These are phyloP conservation scores for Syzygium syzygioides DNA, from an alignment of 441 rosid genomes.

Conservation along the genomic window DNA sequence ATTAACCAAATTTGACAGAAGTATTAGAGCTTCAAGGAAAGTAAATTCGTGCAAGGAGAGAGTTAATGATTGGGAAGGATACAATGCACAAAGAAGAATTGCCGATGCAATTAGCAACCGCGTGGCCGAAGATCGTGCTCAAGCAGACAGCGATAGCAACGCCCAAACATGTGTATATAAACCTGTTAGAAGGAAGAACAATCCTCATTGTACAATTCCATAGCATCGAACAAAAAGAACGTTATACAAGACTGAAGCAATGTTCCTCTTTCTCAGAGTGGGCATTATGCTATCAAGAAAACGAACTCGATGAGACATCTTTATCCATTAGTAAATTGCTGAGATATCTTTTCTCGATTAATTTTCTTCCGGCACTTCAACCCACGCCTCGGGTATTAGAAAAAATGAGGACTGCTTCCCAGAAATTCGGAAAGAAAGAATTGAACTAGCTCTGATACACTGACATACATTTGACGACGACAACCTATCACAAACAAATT, in stretches of 20 bases:
- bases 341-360: neutral
- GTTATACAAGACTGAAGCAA: neutral
- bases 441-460: neutral
- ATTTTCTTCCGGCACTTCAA: neutral
- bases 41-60: neutral
- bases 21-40: neutral
- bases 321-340: neutral
- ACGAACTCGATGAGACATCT: neutral
- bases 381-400: neutral
- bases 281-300: neutral
- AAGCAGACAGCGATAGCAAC: slow-evolving; percentile 46
- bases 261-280: neutral
- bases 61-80: slow-evolving; percentile 28
- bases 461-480: neutral
- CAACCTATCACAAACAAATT: neutral
- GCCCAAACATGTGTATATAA: slow-evolving; percentile 33
- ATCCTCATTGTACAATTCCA: neutral
- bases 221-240: neutral
- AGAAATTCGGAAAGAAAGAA: neutral
- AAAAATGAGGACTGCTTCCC: neutral
- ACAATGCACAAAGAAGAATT: slow-evolving; percentile 33
- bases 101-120: slow-evolving; percentile 20
- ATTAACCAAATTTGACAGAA: neutral
- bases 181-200: slow-evolving; percentile 33
- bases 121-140: slow-evolving; percentile 33